Evolutionary conservation across 495 filamentous ascomycete species (phyloP).

Genomic region (Durotheca rogersii): DNA sequence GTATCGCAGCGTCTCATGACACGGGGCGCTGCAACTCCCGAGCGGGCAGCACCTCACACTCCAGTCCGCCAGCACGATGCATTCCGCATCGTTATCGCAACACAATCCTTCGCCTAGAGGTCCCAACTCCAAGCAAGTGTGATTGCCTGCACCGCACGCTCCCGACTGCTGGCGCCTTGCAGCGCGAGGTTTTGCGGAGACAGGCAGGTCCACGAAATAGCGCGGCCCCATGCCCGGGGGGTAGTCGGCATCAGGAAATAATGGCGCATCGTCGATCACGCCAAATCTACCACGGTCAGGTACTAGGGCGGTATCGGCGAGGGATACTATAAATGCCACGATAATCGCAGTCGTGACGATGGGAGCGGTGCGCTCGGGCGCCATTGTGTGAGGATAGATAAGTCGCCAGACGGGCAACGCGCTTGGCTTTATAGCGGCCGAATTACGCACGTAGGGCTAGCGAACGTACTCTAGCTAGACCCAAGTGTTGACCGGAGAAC

Average conservation of each 20-base stretch:
- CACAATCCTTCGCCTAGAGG: constrained; percentile 12
- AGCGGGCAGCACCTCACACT: constrained; percentile 39
- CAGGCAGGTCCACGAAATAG: constrained; percentile 17
- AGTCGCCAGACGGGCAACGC: constrained; percentile 20
- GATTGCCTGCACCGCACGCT: not conserved
- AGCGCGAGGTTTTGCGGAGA: constrained; percentile 15
- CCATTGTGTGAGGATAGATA: constrained; percentile 16
- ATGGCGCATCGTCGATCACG: constrained; percentile 14
- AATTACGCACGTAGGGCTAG: constrained; percentile 15
- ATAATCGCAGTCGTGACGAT: not conserved
- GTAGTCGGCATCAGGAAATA: constrained; percentile 2
- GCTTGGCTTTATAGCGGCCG: constrained; percentile 7
- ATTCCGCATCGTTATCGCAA: constrained; percentile 35
- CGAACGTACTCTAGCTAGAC: not conserved
- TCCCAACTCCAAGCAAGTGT: constrained; percentile 27
- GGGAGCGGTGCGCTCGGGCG: not conserved
- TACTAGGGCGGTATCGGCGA: constrained; percentile 1
- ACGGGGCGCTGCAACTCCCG: constrained; percentile 41
- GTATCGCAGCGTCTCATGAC: constrained; percentile 17
- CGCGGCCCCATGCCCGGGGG: constrained; percentile 29
- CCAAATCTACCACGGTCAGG: constrained; percentile 6
- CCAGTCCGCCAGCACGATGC: constrained; percentile 26
- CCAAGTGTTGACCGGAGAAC: not conserved
- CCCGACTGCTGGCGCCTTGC: constrained; percentile 9
- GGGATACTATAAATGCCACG: constrained; percentile 8